Evolutionary conservation across 1,284 basidiomycete genomes (phyloP), one percentile per base, ranked within the genome.

Genomic region (Tranzscheliella williamsii): DNA sequence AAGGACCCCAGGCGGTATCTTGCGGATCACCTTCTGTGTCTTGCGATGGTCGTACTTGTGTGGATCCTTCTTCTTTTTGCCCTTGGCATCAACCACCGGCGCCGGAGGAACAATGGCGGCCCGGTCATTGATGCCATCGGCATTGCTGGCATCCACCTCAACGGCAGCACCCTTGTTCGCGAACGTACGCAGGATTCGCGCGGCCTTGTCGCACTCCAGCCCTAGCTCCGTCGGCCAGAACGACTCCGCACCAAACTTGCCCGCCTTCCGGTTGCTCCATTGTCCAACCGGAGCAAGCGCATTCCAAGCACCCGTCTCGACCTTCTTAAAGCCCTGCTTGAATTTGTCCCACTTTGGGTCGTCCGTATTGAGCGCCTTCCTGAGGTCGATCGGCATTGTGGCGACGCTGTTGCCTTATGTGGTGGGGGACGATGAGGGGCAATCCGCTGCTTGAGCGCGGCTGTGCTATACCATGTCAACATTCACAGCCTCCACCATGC

Each of bases 1-100:
- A 5, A 73, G 54, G 16, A 68, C 65, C 38, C 65, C 60, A 11
- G 64, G 50, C 26, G 76, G 73, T 18, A 79, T 78, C 54, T 68
- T 78, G 38, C 68, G 64, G 17, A 76, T 48, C 5, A 78, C 68
- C 31, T 61, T 65, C 37, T 78, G 76, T 16, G 68, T 73, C 66
- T 78, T 78, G 16, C 63, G 47, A 8, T 30, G 24, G 15, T 69
- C 70, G 47, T 73, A 70, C 34, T 70, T 58, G 50, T 72, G 53
- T 4, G 39, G 45, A n/a, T 61, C 52, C 35, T 62, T 57, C 42
- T 49, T 52, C 47, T 55, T 49, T 35, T 62, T 62, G 31, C 54
- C 61, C 4, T 58, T 53, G 31, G 42, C 54, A 12, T 58, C 50
- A n/a, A 37, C 35, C 24, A 43, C 45, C 3, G 53, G 54, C 11